Percentiles rank a stretch among this genome's conserved stretches.
phyloP scores from a whole-genome alignment of 2,329 filamentous ascomycete species.

The Gaeumannomyces sp. region DNA sequence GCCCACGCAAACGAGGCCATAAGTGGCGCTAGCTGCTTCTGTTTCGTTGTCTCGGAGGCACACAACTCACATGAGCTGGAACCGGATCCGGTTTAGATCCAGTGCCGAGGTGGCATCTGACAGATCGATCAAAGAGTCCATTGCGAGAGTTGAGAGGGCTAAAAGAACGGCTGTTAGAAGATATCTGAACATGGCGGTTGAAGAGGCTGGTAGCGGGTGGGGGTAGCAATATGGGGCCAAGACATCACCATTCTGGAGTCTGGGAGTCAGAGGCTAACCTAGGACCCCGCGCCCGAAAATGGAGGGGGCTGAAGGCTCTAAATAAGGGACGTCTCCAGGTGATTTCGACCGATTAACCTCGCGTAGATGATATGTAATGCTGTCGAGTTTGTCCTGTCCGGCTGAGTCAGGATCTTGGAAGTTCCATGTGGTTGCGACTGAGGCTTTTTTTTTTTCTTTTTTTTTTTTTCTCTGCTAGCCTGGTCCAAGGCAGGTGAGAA shows the following conservation, averaged over 20 bases:
- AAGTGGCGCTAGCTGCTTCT: not conserved
- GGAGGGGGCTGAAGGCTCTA: not conserved
- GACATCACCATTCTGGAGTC: not conserved
- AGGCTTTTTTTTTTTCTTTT: not conserved
- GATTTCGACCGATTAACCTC: not conserved
- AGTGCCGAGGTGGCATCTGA: slow-evolving; percentile 78
- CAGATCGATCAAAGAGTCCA: slow-evolving; percentile 89
- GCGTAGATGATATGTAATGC: not conserved
- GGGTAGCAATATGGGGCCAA: not conserved
- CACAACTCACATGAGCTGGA: slow-evolving; percentile 73
- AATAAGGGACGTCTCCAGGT: not conserved
- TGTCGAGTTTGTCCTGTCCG: not conserved
- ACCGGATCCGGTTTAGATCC: slow-evolving; percentile 86
- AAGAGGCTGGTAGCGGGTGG: too few relatives aligned
- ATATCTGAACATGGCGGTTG: not conserved
- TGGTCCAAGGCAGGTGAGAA: not conserved
- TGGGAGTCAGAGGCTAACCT: not conserved
- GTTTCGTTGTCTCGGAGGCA: slow-evolving; percentile 13
- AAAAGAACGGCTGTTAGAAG: not conserved
- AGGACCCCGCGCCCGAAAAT: not conserved
- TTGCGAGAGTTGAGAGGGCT: slow-evolving; percentile 32
- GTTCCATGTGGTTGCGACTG: not conserved
- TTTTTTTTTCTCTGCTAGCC: too few relatives aligned
- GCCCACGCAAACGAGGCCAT: not conserved
- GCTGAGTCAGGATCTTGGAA: not conserved